Conservation (phyloP, 192 early-diverging fungal genomes). For the Coemansia sp. region DNA sequence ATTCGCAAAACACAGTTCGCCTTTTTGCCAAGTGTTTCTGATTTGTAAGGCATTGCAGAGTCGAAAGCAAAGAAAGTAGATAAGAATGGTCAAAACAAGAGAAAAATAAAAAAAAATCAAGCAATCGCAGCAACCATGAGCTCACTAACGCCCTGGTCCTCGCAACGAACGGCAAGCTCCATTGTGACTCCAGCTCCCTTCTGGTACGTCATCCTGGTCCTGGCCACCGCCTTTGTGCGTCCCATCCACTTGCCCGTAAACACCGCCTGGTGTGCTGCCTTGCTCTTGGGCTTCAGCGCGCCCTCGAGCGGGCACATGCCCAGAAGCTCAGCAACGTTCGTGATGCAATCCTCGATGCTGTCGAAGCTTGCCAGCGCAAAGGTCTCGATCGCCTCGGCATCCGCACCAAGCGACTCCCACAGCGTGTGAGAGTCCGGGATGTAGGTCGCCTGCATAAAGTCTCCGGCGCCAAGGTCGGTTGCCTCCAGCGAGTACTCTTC, state of each 20-base stretch:
- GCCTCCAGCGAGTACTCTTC: conserved; percentile 95
- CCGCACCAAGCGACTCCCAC: conserved; percentile 78
- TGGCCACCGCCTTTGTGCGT: conserved; percentile 67
- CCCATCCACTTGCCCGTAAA: conserved; percentile 89
- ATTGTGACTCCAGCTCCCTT: conserved; percentile 84
- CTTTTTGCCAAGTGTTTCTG: too few relatives aligned
- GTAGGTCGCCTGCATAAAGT: conserved; percentile 89
- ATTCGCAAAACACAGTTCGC: too few relatives aligned
- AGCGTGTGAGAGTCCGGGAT: conserved; percentile 72
- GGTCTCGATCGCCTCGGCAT: conserved; percentile 80
- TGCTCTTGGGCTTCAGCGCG: conserved; percentile 66
- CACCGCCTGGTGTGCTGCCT: conserved; percentile 80
- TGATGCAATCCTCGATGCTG: conserved; percentile 45
- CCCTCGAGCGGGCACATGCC: conserved; percentile 86
- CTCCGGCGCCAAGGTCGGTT: conserved; percentile 76
- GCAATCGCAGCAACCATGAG: conserved; percentile 80
- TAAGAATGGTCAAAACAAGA: neutral
- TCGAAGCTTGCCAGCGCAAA: conserved; percentile 78
- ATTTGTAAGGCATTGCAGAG: too few relatives aligned
- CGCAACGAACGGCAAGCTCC: conserved; percentile 83
- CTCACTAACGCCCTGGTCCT: conserved; percentile 65
- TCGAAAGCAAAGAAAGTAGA: neutral
- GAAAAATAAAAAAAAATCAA: conserved; percentile 28
- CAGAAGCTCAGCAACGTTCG: conserved; percentile 69
- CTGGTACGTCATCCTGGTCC: conserved; percentile 87